Evolutionary conservation across 2,329 filamentous ascomycete genomes (phyloP).

Genomic region (Cadophora luteo-olivacea): DNA sequence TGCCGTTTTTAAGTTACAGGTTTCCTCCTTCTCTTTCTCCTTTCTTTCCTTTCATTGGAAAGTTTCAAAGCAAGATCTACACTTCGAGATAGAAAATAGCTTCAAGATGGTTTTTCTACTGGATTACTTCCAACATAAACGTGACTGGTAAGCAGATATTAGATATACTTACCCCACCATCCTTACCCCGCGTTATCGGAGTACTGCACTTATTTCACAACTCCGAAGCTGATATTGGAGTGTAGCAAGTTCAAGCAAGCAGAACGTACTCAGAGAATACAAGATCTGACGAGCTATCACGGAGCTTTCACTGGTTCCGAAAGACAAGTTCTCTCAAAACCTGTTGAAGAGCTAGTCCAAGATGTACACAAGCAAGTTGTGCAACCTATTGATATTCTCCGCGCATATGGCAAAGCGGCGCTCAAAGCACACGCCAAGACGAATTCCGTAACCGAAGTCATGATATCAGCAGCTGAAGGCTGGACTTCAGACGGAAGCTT

Average conservation of each 20-base stretch:
- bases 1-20: conserved; percentile 8
- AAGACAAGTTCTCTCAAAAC: conserved; percentile 69
- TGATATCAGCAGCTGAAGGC: conserved; percentile 77
- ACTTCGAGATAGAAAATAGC: background rate
- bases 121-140: conserved; percentile 45
- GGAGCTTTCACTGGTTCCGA: conserved; percentile 69
- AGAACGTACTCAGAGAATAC: conserved; percentile 74
- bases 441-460: conserved; percentile 88
- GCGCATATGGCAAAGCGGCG: conserved; percentile 85
- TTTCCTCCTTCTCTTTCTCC: conserved; percentile 11
- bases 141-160: conserved; percentile 44
- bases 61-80: background rate
- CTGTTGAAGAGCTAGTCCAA: conserved; percentile 79
- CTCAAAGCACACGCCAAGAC: conserved; percentile 84
- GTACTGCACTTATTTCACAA: background rate
- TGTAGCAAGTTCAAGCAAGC: conserved; percentile 78
- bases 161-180: conserved; percentile 5
- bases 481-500: conserved; percentile 67
- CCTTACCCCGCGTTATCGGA: conserved; percentile 24
- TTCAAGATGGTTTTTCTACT: conserved; percentile 43
- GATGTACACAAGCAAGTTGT: conserved; percentile 75
- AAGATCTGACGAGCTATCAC: conserved; percentile 70
- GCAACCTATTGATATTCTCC: conserved; percentile 76
- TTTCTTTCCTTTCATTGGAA: conserved; percentile 1
- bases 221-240: conserved; percentile 39